Evolutionary conservation across 805 yeast genomes (phyloP).

Genomic region (Kuraishia capsulata): DNA sequence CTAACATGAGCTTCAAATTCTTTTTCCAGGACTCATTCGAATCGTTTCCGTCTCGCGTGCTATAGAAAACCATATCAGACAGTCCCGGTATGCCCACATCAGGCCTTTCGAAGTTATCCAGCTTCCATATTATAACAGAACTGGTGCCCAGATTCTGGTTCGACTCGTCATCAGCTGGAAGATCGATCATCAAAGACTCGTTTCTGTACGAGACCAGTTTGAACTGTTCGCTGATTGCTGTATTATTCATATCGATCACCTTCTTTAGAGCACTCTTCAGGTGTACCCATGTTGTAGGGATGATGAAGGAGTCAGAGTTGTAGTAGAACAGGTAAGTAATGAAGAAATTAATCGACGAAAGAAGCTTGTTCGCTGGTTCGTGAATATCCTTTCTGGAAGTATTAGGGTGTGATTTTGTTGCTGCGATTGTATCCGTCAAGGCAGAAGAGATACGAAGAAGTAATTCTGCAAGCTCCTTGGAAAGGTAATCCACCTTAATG

Average conservation of each 20-base stretch:
- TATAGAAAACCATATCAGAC: constrained; percentile 11
- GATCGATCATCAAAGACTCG: constrained; percentile 58
- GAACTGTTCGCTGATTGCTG: constrained; percentile 34
- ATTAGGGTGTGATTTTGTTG: too few relatives aligned
- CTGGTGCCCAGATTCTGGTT: not conserved
- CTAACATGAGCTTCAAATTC: constrained; percentile 12
- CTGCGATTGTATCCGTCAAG: constrained; percentile 1
- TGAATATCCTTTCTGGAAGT: constrained; percentile 3
- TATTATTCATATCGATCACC: constrained; percentile 23
- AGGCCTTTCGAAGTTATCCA: constrained; percentile 3
- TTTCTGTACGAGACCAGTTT: constrained; percentile 58
- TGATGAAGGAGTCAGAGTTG: constrained; percentile 51
- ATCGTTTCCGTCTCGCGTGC: constrained; percentile 9
- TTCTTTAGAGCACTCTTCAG: constrained; percentile 39
- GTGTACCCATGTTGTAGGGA: constrained; percentile 54
- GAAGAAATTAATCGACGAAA: constrained; percentile 20
- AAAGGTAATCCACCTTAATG: constrained; percentile 41
- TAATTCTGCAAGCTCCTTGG: constrained; percentile 58
- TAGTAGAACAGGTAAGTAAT: constrained; percentile 33
- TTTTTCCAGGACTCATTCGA: constrained; percentile 15
- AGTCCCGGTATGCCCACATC: constrained; percentile 9
- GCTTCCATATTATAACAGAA: not conserved
- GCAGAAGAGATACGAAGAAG: constrained; percentile 39
- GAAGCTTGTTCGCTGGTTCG: constrained; percentile 9
- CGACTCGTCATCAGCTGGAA: not conserved